These are phyloP conservation scores for Murraya koenigii DNA, from an alignment of 345 rosid species.

Conservation along the genomic window DNA sequence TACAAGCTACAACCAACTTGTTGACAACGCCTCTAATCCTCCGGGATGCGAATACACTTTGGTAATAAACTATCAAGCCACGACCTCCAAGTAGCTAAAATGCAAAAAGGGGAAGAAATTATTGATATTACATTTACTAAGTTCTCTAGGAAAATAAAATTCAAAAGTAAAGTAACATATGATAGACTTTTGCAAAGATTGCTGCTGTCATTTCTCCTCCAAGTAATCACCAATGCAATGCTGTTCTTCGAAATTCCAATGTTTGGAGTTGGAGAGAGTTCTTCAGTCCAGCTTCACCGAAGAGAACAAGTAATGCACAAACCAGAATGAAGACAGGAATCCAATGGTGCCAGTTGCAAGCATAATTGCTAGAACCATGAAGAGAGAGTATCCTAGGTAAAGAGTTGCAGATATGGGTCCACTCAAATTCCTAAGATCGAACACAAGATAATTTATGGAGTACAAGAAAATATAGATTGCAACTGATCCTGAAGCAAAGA, in stretches of 20 bases:
- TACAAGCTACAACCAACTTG: conserved; percentile 1
- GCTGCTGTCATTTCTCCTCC: not conserved
- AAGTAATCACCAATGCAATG: not conserved
- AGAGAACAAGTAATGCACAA: conserved; percentile 72
- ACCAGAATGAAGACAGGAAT: conserved; percentile 73
- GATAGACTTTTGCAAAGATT: not conserved
- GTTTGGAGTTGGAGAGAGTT: not conserved
- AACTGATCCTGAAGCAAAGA: conserved; percentile 76
- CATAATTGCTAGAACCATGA: conserved; percentile 75
- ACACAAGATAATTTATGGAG: conserved; percentile 62
- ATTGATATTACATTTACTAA: conserved; percentile 32
- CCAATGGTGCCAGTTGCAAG: conserved; percentile 69
- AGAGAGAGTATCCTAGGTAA: conserved; percentile 62
- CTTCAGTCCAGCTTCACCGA: conserved; percentile 69
- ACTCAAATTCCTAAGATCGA: conserved; percentile 61
- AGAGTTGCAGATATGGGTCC: conserved; percentile 71
- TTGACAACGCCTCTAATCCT: not conserved
- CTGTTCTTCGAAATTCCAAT: not conserved
- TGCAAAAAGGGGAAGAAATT: conserved; percentile 26
- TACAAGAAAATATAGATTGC: conserved; percentile 67
- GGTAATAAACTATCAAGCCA: conserved; percentile 14
- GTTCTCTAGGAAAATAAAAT: conserved; percentile 23
- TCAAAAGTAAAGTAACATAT: conserved; percentile 1
- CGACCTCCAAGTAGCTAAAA: conserved; percentile 12
- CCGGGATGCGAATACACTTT: conserved; percentile 4